Conservation (phyloP, 2,329 filamentous ascomycete species). For the Colletotrichum limetticola region DNA sequence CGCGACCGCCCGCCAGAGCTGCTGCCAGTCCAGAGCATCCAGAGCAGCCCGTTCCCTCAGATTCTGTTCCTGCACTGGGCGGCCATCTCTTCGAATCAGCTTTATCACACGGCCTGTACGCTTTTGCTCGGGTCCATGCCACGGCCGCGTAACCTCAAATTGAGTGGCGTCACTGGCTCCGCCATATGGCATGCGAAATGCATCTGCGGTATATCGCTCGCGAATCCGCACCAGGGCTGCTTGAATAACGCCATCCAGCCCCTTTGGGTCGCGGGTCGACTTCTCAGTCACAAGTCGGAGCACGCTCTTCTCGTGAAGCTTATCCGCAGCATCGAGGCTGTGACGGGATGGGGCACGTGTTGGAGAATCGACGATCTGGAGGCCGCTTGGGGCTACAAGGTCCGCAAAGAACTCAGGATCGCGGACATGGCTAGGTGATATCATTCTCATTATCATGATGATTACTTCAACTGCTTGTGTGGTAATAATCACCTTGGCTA, state of each 20-base stretch:
- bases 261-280: constrained; percentile 64
- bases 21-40: constrained; percentile 54
- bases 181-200: constrained; percentile 65
- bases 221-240: constrained; percentile 66
- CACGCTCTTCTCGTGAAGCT: constrained; percentile 52
- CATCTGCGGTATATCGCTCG: constrained; percentile 65
- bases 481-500: background rate
- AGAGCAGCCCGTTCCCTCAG: constrained; percentile 58
- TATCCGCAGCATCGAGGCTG: constrained; percentile 60
- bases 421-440: constrained; percentile 4
- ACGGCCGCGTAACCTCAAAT: constrained; percentile 34
- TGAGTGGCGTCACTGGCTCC: constrained; percentile 46
- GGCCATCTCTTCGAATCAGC: constrained; percentile 66
- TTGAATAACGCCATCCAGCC: constrained; percentile 69
- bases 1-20: constrained; percentile 58
- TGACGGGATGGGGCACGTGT: constrained; percentile 63
- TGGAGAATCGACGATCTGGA: constrained; percentile 66
- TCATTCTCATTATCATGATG: background rate
- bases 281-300: constrained; percentile 62
- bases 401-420: constrained; percentile 34
- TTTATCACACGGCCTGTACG: constrained; percentile 66
- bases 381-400: constrained; percentile 50
- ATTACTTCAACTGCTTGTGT: background rate
- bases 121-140: constrained; percentile 60
- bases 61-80: constrained; percentile 64